A percentile compares a stretch with the other conserved stretches of the same genome.
Evolutionary conservation across 306 rosid species (phyloP).

Genomic region (Pyrus pyrifolia): DNA sequence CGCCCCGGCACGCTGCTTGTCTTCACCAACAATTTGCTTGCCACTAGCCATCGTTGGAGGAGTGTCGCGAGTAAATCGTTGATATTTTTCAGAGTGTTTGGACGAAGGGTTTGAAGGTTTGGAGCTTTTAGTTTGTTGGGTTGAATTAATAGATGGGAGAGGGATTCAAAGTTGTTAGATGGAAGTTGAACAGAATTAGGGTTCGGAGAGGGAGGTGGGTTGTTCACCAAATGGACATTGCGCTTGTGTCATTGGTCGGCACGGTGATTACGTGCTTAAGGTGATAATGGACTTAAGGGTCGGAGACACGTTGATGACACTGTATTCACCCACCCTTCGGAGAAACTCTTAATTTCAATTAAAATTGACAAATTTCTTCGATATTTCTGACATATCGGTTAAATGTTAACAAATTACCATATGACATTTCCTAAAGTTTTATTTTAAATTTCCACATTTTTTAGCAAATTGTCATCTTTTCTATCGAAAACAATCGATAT

Average conservation of each 20-base stretch:
- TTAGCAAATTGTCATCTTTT: too few relatives aligned
- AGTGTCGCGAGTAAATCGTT: not conserved
- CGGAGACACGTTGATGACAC: too few relatives aligned
- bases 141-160: not conserved
- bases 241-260: not conserved
- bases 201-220: not conserved
- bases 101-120: not conserved
- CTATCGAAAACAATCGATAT: too few relatives aligned
- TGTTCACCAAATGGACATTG: slow-evolving; percentile 27
- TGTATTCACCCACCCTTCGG: too few relatives aligned
- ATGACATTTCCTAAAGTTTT: too few relatives aligned
- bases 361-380: too few relatives aligned
- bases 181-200: slow-evolving; percentile 29
- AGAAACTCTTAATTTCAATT: too few relatives aligned
- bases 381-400: too few relatives aligned
- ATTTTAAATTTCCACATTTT: too few relatives aligned
- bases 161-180: slow-evolving; percentile 7
- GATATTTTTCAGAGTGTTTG: not conserved
- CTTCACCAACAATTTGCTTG: not conserved
- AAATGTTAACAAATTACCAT: too few relatives aligned
- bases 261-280: not conserved
- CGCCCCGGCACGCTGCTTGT: slow-evolving; percentile 56
- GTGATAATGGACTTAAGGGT: not conserved
- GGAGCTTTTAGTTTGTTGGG: not conserved
- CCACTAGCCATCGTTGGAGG: not conserved